These are phyloP conservation scores for Pythium angustatum DNA, from an alignment of 352 stramenopile species.

Conservation along the genomic window DNA sequence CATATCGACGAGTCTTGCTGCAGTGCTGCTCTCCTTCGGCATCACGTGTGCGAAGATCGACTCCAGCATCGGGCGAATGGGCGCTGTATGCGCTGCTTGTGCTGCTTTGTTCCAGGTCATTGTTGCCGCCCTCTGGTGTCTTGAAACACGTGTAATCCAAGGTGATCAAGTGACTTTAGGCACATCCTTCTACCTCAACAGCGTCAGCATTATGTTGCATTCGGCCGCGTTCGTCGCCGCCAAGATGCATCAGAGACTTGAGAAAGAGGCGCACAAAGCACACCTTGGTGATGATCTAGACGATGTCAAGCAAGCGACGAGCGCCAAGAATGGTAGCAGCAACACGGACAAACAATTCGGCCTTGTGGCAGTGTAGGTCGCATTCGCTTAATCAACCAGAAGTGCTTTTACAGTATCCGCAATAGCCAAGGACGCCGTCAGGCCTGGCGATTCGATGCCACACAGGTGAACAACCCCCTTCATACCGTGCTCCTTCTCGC, in stretches of 20 bases:
- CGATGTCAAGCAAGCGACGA: slow-evolving; percentile 27
- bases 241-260: slow-evolving; percentile 42
- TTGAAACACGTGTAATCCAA: slow-evolving; percentile 40
- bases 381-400: slow-evolving; percentile 28
- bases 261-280: slow-evolving; percentile 36
- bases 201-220: slow-evolving; percentile 36
- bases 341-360: not conserved
- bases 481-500: slow-evolving; percentile 68
- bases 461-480: slow-evolving; percentile 91
- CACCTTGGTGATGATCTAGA: slow-evolving; percentile 32
- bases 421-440: slow-evolving; percentile 88
- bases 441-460: slow-evolving; percentile 96
- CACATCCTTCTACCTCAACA: slow-evolving; percentile 53
- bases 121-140: slow-evolving; percentile 42
- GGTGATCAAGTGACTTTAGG: slow-evolving; percentile 36
- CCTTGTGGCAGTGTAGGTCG: slow-evolving; percentile 8
- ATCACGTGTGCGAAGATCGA: slow-evolving; percentile 49
- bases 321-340: not conserved
- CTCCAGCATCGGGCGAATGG: slow-evolving; percentile 39
- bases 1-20: slow-evolving; percentile 25
- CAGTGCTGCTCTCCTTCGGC: slow-evolving; percentile 40
- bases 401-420: slow-evolving; percentile 71
- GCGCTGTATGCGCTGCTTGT: slow-evolving; percentile 28
- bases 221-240: slow-evolving; percentile 33
- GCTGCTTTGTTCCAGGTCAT: slow-evolving; percentile 34